Base-by-base conservation (phyloP, 768 basidiomycete species). In the Calocera viscosa region DNA sequence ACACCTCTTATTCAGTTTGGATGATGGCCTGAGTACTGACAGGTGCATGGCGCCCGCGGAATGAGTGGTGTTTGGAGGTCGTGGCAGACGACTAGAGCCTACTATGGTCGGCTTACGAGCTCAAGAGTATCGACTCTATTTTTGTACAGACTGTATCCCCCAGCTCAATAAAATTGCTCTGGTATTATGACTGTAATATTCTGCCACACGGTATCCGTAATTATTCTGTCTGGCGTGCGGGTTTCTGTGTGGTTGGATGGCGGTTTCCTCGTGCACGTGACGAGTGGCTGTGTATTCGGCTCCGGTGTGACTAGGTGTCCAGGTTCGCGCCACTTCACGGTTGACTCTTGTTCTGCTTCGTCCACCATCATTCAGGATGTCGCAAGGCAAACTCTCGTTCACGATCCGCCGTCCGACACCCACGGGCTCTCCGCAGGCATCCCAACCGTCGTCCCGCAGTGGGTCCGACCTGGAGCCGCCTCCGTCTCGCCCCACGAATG, bases 351-450 rank as follows among this genome's bases (percentile, higher is more conserved):
- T 16, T 16, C 53, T 28, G 26, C 30, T 26, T 16, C 43, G 43
- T 19, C 53, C 53, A 60, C 53, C 53, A 60, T 7, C 43, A 3
- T 32, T 2, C 2, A 60, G 22, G 53, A 60, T 60, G 53, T 60
- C 53, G 16, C 26, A 60, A 60, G 53, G 53, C 24, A 60, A 60
- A 19, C 53, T 94, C 41, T 94, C 92, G 0, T 94, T 95, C 76
- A 93, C 88, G 1, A 81, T 95, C 67, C 84, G 90, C 47, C 82
- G 90, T 8, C 93, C 93, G 0, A 85, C 85, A 0, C 87, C 89
- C 24, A 2, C 53, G 24, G 53, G 26, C 5, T 60, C 53, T 5
- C 53, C 53, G 5, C 43, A 47, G 43, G 24, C 19, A 26, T 60
- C 53, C 30, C 53, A 60, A 19, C 53, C 53, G 30, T 26, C 30